Conservation (phyloP, 1,284 basidiomycete species). For the Pseudozyma hubeiensis region DNA sequence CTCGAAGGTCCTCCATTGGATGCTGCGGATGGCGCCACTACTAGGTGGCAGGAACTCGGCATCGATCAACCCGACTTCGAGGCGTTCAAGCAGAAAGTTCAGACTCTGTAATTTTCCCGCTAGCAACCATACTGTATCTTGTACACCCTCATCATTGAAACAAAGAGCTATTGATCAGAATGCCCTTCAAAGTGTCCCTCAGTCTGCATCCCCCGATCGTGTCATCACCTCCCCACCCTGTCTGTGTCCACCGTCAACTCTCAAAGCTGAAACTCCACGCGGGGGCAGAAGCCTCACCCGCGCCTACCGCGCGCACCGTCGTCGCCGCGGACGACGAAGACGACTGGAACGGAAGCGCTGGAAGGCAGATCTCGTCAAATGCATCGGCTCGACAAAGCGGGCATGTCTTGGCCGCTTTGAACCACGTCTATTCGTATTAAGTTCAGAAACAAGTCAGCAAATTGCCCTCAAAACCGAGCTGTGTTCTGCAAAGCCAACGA, state of each 20-base stretch:
- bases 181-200: no score
- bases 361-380: conserved; percentile 30
- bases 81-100: conserved; percentile 6
- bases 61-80: conserved; percentile 14
- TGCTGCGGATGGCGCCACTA: background rate
- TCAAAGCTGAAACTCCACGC: conserved; percentile 21
- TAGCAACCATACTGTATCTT: no score
- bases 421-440: conserved; percentile 27
- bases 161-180: no score
- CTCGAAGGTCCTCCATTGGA: conserved; percentile 21
- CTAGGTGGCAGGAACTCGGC: conserved; percentile 22
- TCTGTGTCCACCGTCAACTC: no score
- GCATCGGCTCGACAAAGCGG: conserved; percentile 43
- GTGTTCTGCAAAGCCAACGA: background rate
- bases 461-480: no score
- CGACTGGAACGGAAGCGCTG: conserved; percentile 22
- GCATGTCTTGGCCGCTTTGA: conserved; percentile 44
- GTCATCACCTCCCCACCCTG: no score
- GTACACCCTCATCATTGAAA: no score
- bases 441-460: no score
- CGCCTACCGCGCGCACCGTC: no score
- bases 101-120: conserved; percentile 4
- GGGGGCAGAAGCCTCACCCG: background rate
- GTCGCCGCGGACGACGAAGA: conserved; percentile 1
- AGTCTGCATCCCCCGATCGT: no score